Conservation (phyloP, 805 yeast genomes). For the Candida succiphila region DNA sequence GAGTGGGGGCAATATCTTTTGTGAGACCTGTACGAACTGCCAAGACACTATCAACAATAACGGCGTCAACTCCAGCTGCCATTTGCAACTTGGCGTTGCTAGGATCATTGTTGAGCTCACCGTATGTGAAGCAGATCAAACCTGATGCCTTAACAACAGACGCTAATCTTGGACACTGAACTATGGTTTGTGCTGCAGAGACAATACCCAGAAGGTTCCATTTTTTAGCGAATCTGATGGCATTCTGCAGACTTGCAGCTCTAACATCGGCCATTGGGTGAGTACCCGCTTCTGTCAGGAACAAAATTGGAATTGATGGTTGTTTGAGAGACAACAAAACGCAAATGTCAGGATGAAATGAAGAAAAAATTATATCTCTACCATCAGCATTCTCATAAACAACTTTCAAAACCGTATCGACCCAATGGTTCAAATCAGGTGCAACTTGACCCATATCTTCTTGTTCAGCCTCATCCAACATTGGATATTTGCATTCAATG, state of each 20-base stretch:
- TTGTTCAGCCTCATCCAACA: slow-evolving; percentile 84
- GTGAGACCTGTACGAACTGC: slow-evolving; percentile 82
- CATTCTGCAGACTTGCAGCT: slow-evolving; percentile 82
- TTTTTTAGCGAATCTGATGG: slow-evolving; percentile 78
- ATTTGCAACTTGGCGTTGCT: slow-evolving; percentile 76
- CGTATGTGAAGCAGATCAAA: slow-evolving; percentile 88
- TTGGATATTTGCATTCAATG: slow-evolving; percentile 90
- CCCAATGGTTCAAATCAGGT: slow-evolving; percentile 76
- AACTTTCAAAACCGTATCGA: slow-evolving; percentile 72
- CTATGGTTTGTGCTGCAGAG: slow-evolving; percentile 76
- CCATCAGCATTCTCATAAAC: slow-evolving; percentile 74
- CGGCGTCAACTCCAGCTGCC: slow-evolving; percentile 95
- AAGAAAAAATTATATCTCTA: slow-evolving; percentile 81
- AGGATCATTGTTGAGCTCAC: slow-evolving; percentile 75
- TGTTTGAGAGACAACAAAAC: slow-evolving; percentile 79
- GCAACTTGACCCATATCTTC: slow-evolving; percentile 85
- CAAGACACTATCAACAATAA: slow-evolving; percentile 89
- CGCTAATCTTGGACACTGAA: slow-evolving; percentile 84
- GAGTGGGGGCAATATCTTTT: too few species aligned
- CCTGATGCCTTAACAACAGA: slow-evolving; percentile 88
- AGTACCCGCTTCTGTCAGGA: slow-evolving; percentile 84
- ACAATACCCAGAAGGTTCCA: slow-evolving; percentile 93
- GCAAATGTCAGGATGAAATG: slow-evolving; percentile 93
- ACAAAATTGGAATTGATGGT: slow-evolving; percentile 86
- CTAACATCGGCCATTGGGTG: slow-evolving; percentile 80